Base-by-base conservation (phyloP, 2,329 filamentous ascomycete genomes). In the Stemphylium beticola region DNA sequence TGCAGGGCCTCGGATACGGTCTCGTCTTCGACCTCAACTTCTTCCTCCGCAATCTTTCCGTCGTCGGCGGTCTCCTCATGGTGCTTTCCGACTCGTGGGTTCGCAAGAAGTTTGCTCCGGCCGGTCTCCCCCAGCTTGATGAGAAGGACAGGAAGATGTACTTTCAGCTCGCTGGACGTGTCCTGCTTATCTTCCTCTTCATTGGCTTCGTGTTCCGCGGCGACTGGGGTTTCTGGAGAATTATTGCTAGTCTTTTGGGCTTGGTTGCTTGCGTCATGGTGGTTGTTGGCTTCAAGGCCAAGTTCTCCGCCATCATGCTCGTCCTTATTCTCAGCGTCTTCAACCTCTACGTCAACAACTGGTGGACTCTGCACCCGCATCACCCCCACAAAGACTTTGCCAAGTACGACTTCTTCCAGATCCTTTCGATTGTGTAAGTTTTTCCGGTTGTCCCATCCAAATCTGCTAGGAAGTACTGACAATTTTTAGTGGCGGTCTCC, bases 121-220 rank as follows among this genome's bases (percentile, higher is more conserved):
- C 95, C 42, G 95, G 95, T 42, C 85, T 99, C 48, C 95, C 95
- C 43, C 87, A 91, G 77, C 85, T 99, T 48, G 95, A 98, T 75
- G 95, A 99, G 83, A 98, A 98, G 87, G 95, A 99, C 78, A 91
- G 93, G 80, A 99, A 98, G 85, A 98, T 98, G 93, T 99, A 99
- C 84, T 96, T 99, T 81, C 95, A 98, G 85, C 88, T 99, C 59
- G 95, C 95, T 64, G 95, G 95, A 32, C 89, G 95, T 67, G 91
- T 99, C 32, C 84, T 99, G 63, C 83, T 99, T 68, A 98, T 99
- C 80, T 97, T 99, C 85, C 85, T 99, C 66, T 99, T 99, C 77
- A 77, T 97, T 64, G 95, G 95, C 56, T 99, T 99, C 73, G 90
- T 99, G 69, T 96, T 97, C 80, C 91, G 91, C 53, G 95, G 95